Conservation (phyloP, 2,329 filamentous ascomycete species). For the Fusarium cyanostomum region DNA sequence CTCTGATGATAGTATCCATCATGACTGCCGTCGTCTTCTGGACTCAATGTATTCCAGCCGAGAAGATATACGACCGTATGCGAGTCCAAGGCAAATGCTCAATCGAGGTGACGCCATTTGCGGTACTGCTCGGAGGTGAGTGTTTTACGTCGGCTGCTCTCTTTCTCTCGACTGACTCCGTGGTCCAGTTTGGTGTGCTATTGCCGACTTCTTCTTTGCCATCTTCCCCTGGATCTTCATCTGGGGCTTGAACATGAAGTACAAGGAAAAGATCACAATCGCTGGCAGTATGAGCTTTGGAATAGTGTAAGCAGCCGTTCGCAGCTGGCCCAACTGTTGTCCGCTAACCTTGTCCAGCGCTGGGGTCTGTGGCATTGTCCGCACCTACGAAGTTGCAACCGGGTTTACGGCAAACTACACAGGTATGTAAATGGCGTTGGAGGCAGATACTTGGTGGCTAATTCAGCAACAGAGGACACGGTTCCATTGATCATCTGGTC, state of each 20-base stretch:
- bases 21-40: conserved; percentile 9
- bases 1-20: conserved; percentile 12
- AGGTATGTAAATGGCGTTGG: neutral
- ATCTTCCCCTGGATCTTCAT: conserved; percentile 55
- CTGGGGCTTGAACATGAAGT: conserved; percentile 55
- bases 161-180: neutral
- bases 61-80: conserved; percentile 19
- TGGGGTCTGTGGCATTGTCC: conserved; percentile 25
- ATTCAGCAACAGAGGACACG: conserved; percentile 43
- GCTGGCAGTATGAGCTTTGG: conserved; percentile 53
- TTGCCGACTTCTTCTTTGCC: conserved; percentile 52
- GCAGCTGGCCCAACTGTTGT: too few species aligned
- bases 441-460: neutral
- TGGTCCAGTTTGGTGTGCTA: conserved; percentile 28
- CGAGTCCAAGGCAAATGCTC: conserved; percentile 10
- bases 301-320: conserved; percentile 46
- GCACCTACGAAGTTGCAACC: conserved; percentile 21
- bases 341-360: conserved; percentile 10
- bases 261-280: conserved; percentile 54
- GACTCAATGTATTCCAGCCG: conserved; percentile 20
- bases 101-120: conserved; percentile 15
- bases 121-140: conserved; percentile 25
- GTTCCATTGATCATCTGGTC: conserved; percentile 51
- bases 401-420: conserved; percentile 28
- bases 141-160: neutral